Conservation (phyloP, 2,329 filamentous ascomycete species). For the Phaeosphaeria sp. region DNA sequence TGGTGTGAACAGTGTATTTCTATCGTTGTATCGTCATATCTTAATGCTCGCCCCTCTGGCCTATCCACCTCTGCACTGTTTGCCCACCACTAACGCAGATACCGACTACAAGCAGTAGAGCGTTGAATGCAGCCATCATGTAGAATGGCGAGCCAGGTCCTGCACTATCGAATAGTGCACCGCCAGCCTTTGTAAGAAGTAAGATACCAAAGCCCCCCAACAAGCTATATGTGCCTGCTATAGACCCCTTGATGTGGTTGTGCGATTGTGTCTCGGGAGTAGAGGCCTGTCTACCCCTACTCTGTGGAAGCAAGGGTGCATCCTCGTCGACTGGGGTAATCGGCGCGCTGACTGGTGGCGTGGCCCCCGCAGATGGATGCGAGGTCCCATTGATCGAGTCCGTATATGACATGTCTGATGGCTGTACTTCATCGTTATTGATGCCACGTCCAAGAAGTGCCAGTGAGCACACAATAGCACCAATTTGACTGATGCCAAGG, state of each 20-base stretch:
- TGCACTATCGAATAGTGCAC: constrained; percentile 79
- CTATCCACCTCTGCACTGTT: constrained; percentile 11
- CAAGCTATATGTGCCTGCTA: constrained; percentile 92
- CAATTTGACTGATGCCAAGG: constrained; percentile 92
- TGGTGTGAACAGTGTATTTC: background rate
- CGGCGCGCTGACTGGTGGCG: constrained; percentile 39
- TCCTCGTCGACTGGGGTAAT: constrained; percentile 37
- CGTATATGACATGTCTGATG: constrained; percentile 5
- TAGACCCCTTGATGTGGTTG: constrained; percentile 83
- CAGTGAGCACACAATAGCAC: constrained; percentile 94
- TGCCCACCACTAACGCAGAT: constrained; percentile 25
- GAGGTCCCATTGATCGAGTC: constrained; percentile 22
- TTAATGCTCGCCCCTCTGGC: background rate
- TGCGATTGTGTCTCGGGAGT: constrained; percentile 37
- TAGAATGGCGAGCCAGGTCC: constrained; percentile 85
- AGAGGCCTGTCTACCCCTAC: constrained; percentile 13
- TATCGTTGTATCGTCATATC: background rate
- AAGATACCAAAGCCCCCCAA: constrained; percentile 90
- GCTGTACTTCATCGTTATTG: constrained; percentile 55
- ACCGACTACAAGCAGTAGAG: constrained; percentile 64
- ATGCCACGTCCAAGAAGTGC: constrained; percentile 84
- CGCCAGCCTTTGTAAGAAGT: constrained; percentile 88
- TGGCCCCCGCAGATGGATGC: constrained; percentile 42
- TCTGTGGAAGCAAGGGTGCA: constrained; percentile 32
- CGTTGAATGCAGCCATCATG: constrained; percentile 92